Evolutionary conservation across 106 monocot species (phyloP), one percentile per base, ranked within the genome.

Genomic region (Gastrodia elata): DNA sequence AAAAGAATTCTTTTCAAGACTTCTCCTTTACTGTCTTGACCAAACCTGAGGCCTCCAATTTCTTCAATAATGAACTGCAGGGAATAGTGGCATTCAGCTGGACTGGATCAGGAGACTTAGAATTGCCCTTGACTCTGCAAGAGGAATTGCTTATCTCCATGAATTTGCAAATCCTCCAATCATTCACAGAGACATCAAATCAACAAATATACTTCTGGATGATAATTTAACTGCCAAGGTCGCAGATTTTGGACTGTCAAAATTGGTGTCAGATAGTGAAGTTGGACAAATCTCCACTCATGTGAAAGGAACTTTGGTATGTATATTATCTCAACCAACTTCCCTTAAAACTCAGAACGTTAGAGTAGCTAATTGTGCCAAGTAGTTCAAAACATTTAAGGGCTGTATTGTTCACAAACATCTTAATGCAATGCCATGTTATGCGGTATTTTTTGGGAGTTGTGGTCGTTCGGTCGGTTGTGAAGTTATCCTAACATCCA

Each of bases 171-270:
- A 87, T 73, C 86, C 83, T 52, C 80, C 83, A 13, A 87, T 80
- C 39, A 82, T 86, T 73, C 86, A 86, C 38, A 79, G 86, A 77
- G 86, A 86, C 56, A 72, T 83, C 13, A 87, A 87, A 70, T 77
- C 86, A 14, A 83, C 57, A 16, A 87, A 88, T 58, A 87, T 87
- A 40, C 77, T 87, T 61, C 71, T 87, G 49, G 86, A 80, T 72
- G 80, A 83, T 33, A 75, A 76, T 42, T 74, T 87, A 68, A 83
- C 38, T 71, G 83, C 86, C 15, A 87, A 87, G 24, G 83, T 87
- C 78, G 70, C 83, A 48, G 86, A 87, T 87, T 87, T 87, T 72
- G 86, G 86, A 39, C 83, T 87, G 36, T 87, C 86, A 26, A 87
- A 87, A 39, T 64, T 82, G 61, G 69, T 87, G 22, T 67, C 68